Conservation (phyloP, 352 stramenopile genomes). For the Globisporangium cederbergense region DNA sequence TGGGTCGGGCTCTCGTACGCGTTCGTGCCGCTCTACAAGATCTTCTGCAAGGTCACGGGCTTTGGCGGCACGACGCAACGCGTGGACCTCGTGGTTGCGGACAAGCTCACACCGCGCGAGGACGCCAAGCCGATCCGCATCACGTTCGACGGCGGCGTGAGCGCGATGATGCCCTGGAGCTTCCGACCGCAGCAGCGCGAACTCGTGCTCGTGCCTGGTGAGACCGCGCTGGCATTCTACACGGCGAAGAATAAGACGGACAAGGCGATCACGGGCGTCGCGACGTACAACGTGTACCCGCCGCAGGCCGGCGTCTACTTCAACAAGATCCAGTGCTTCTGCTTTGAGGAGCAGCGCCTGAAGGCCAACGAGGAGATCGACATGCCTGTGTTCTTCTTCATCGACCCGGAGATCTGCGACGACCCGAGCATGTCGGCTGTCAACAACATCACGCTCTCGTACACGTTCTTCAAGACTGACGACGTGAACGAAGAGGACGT, state of each 20-base stretch:
- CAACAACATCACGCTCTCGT: conserved; percentile 97
- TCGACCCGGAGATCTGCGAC: conserved; percentile 98
- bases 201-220: conserved; percentile 92
- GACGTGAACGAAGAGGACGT: conserved; percentile 91
- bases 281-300: conserved; percentile 99
- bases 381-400: conserved; percentile 99
- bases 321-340: conserved; percentile 99
- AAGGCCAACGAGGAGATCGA: conserved; percentile 97
- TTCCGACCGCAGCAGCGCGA: conserved; percentile 96
- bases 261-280: conserved; percentile 97
- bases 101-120: conserved; percentile 89
- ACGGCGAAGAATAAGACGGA: conserved; percentile 96
- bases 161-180: conserved; percentile 94
- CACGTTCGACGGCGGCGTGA: conserved; percentile 95
- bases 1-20: conserved; percentile 95
- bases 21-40: conserved; percentile 98
- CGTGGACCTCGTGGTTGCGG: conserved; percentile 63
- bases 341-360: conserved; percentile 99
- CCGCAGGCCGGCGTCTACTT: conserved; percentile 97
- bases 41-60: conserved; percentile 98
- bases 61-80: conserved; percentile 94
- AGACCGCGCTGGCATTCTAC: conserved; percentile 99
- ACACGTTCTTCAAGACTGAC: conserved; percentile 98
- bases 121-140: conserved; percentile 93
- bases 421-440: conserved; percentile 96